Base-by-base conservation (phyloP, 106 monocot genomes). In the Allium sativum region DNA sequence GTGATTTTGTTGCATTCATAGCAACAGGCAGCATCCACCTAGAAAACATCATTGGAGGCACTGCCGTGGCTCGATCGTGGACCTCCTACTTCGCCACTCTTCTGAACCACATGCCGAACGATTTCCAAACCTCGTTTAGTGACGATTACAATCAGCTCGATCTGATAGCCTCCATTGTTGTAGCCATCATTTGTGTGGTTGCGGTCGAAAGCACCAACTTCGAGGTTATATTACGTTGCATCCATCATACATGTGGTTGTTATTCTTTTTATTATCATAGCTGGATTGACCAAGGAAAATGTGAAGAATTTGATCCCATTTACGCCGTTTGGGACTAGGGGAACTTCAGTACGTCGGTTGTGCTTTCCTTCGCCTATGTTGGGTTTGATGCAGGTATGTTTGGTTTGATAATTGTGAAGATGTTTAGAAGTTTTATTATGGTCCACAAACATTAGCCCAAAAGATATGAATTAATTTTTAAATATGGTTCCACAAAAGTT, bases 41-140 rank as follows among this genome's bases (percentile, higher is more conserved):
- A 0, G 93, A 93, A 66, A 88, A 93, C 68, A 80, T 88, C 13
- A 93, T 93, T 75, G 65, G 85, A 17, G 88, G 93, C 12, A 88
- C 93, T 0, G 88, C 93, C 17, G 88, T 93, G 62, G 84, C 93
- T 9, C 84, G 88, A 0, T 67, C 93, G 1, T 93, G 93, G 93
- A 93, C 93, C 18, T 93, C 93, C 51, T 93, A 92, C 81, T 87
- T 92, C 65, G 81, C 87, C 12, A 92, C 87, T 22, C 74, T 92
- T 13, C 81, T 81, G 65, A 93, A 93, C 77, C 82, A 88, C 64
- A n/a, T 70, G 0, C 88, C 93, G n/a, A 75, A 82, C 20, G 84
- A 93, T 62, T 88, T 93, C 77, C 84, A 88, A 65, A 82, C 69
- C 18, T 42, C 62, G 66, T 75, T 93, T 44, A 8, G 67, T 42